Base-by-base conservation (phyloP, 306 rosid genomes). In the Senna siamea region DNA sequence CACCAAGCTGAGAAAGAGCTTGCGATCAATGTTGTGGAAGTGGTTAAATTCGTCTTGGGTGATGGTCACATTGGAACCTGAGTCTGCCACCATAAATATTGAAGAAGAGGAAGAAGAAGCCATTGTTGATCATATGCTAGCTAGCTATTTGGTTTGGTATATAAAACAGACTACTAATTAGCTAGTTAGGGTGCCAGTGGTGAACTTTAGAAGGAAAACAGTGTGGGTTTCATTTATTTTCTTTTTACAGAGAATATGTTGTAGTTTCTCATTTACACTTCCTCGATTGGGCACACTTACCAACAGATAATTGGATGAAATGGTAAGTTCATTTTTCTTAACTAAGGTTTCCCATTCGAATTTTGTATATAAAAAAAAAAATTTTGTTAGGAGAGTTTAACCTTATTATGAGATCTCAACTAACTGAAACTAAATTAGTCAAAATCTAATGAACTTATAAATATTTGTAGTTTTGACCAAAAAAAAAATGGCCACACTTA, bases 21-120 rank as follows among this genome's bases (percentile, higher is more conserved):
- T 48, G 4, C 98, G 83, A 47, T 92, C 98, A 0, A 87, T 65
- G 30, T 47, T 38, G 82, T 92, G 89, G n/a, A 90, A 92, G 8
- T 46, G 15, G 40, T 70, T 77, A 83, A 88, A 90, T 34, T 86
- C 92, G 32, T 86, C 87, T 20, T 76, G 70, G 0, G 82, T 46
- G 5, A 91, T 22, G 2, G 17, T 7, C 15, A 76, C 35, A 15
- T 40, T 13, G 5, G 17, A 34, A 4, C 71, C 53, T 11, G 35
- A 63, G 4, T 76, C 62, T 32, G 20, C 1, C 4, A n/a, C 3
- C 5, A 7, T 46, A 18, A 12, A 17, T 13, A 46, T 32, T 15
- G 72, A 4, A 12, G 55, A 35, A 8, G 6, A 1, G 2, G 18
- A 17, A 0, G 23, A 43, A 17, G 66, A 60, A 34, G 68, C 22